Evolutionary conservation across 2,329 filamentous ascomycete species (phyloP).

Genomic region (Sclerotinia nivalis): DNA sequence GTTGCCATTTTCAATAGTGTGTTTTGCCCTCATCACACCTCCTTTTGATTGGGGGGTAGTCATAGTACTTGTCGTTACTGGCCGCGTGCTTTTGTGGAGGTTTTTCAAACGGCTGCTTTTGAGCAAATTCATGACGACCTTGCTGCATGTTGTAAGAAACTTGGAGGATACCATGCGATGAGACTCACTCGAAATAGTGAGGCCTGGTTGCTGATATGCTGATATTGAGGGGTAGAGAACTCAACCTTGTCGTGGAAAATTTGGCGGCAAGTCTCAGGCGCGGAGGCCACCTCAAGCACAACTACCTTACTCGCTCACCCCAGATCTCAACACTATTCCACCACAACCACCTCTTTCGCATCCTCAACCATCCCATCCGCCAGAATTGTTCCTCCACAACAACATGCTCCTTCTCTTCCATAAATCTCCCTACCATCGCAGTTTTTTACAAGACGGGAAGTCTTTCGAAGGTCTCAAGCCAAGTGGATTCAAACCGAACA

Average conservation of each 20-base stretch:
- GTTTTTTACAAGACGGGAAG: too few relatives aligned
- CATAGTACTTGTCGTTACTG: too few relatives aligned
- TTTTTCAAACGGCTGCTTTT: neutral
- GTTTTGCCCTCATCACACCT: neutral
- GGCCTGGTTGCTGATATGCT: neutral
- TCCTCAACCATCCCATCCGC: too few relatives aligned
- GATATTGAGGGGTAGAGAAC: neutral
- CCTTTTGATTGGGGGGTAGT: neutral
- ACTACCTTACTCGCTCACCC: too few relatives aligned
- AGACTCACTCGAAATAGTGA: neutral
- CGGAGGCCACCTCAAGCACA: too few relatives aligned
- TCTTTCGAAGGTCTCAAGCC: neutral
- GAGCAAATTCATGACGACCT: neutral
- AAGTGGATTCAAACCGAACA: neutral
- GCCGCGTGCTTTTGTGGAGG: neutral
- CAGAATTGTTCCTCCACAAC: too few relatives aligned
- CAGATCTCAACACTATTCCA: too few relatives aligned
- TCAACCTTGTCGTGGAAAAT: neutral
- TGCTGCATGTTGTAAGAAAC: neutral
- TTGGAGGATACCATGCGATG: neutral
- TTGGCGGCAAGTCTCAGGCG: too few relatives aligned
- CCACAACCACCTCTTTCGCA: too few relatives aligned
- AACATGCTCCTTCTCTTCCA: too few relatives aligned
- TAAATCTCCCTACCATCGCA: neutral
- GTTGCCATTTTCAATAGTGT: neutral